Conservation (phyloP, 306 rosid species). For the Medicago lupulina region DNA sequence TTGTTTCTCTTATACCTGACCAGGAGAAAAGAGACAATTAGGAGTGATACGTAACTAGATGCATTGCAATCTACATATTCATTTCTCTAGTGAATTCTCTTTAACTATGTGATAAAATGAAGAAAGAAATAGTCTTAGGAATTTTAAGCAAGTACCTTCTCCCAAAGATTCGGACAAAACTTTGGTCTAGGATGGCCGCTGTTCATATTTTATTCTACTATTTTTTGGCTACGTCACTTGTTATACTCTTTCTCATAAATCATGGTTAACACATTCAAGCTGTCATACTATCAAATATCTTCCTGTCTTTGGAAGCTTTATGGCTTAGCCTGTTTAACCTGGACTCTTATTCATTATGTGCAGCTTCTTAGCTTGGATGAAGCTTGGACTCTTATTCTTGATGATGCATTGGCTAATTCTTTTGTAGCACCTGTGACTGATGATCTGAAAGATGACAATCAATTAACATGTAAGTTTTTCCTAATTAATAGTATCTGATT, state of each 20-base stretch:
- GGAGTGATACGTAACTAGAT: not conserved
- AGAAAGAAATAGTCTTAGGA: not conserved
- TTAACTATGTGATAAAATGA: not conserved
- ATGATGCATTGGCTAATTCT: constrained; percentile 92
- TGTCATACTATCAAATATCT: constrained; percentile 6
- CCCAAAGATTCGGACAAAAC: not conserved
- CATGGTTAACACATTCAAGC: not conserved
- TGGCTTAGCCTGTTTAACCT: not conserved
- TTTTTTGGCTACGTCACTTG: constrained; percentile 9
- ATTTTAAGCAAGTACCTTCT: constrained; percentile 18
- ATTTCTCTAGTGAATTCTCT: not conserved
- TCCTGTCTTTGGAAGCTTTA: constrained; percentile 16
- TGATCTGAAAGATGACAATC: constrained; percentile 80
- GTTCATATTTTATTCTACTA: constrained; percentile 7
- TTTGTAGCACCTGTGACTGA: constrained; percentile 91
- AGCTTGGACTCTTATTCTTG: constrained; percentile 88
- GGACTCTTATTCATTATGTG: constrained; percentile 46
- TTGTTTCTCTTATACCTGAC: constrained; percentile 8
- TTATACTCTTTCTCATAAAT: constrained; percentile 20
- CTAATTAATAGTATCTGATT: constrained; percentile 2
- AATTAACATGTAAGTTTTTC: constrained; percentile 72
- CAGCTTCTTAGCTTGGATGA: constrained; percentile 86
- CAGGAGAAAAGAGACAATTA: not conserved
- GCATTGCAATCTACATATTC: not conserved
- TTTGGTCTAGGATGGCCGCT: not conserved